Base-by-base conservation (phyloP, 768 basidiomycete genomes). In the Boletellus ananas region DNA sequence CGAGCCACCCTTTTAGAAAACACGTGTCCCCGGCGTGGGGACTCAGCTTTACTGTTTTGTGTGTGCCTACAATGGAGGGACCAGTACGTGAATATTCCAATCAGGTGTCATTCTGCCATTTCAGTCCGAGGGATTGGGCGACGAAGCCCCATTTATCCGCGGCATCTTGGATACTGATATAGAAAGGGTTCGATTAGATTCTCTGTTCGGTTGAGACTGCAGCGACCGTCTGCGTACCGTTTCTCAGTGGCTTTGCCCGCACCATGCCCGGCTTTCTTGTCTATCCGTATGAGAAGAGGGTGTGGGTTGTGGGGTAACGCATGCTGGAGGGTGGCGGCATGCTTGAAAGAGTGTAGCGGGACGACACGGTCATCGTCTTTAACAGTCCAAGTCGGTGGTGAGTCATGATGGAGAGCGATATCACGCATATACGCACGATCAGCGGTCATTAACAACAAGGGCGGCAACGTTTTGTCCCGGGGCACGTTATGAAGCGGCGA, bases 291-390 rank as follows among this genome's bases (percentile, higher is more conserved):
- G 17, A 93, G 72, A 12, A 92, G 71, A 6, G 90, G 90, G 58
- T 89, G 69, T 0, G 80, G 78, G 63, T 90, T 92, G 40, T 81
- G 58, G 1, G 85, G 75, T 1, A 80, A 67, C 2, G 67, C 70
- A 61, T 91, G 69, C 62, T 93, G 90, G 34, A 91, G 71, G n/a
- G 81, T 81, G 14, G 90, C 90, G 0, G 84, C 83, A 44, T 81
- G 75, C 68, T 93, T 93, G 78, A 87, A 90, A 9, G 88, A 87
- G 67, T 91, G 90, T 63, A 89, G 71, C 1, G 88, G 87, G 5
- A 91, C 88, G n/a, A 92, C 90, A 31, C 90, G 84, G 59, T 90
- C 87, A 57, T 91, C 90, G 54, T 89, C 87, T 89, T 58, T 12
- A 29, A 18, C 34, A 35, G 39, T 41, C 25, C 25, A 23, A 20